A percentile compares a stretch with the other conserved stretches of the same genome.
These are phyloP conservation scores for Globisporangium recalcitrans DNA, from an alignment of 352 stramenopile species.

Conservation along the genomic window DNA sequence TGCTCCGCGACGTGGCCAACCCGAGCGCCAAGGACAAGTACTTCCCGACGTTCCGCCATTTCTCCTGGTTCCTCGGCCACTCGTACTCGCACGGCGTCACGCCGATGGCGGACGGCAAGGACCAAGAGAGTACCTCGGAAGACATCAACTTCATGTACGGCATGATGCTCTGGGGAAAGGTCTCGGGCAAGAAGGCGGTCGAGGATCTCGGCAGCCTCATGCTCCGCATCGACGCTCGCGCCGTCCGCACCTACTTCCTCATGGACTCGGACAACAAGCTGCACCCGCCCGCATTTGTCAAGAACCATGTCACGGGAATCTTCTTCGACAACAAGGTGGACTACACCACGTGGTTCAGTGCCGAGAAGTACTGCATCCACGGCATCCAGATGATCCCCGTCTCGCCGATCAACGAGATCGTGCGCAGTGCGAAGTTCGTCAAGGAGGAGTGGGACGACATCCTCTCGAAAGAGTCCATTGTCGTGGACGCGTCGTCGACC, in stretches of 20 bases:
- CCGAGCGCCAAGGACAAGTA: conserved; percentile 41
- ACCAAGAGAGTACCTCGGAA: conserved; percentile 68
- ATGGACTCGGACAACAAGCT: conserved; percentile 50
- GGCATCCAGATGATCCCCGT: conserved; percentile 78
- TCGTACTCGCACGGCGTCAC: conserved; percentile 68
- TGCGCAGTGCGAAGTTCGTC: conserved; percentile 56
- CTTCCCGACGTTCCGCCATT: conserved; percentile 56
- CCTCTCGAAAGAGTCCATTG: conserved; percentile 55
- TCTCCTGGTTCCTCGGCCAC: conserved; percentile 61
- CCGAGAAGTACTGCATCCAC: conserved; percentile 65
- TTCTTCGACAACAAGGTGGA: conserved; percentile 81
- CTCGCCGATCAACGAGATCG: conserved; percentile 62
- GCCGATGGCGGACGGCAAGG: conserved; percentile 65
- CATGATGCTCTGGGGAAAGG: conserved; percentile 71
- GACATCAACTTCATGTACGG: conserved; percentile 81
- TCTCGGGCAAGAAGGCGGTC: conserved; percentile 45
- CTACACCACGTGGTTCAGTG: conserved; percentile 76
- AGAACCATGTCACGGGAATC: conserved; percentile 69
- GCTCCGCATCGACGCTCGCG: conserved; percentile 58
- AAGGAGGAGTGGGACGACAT: conserved; percentile 74
- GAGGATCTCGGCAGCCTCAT: conserved; percentile 73
- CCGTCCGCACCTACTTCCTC: conserved; percentile 67
- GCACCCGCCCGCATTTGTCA: conserved; percentile 55
- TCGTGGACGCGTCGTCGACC: conserved; percentile 28
- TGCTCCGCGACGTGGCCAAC: conserved; percentile 73